Base-by-base conservation (phyloP, 805 yeast species). In the Saccharomyces cerevisiae region DNA sequence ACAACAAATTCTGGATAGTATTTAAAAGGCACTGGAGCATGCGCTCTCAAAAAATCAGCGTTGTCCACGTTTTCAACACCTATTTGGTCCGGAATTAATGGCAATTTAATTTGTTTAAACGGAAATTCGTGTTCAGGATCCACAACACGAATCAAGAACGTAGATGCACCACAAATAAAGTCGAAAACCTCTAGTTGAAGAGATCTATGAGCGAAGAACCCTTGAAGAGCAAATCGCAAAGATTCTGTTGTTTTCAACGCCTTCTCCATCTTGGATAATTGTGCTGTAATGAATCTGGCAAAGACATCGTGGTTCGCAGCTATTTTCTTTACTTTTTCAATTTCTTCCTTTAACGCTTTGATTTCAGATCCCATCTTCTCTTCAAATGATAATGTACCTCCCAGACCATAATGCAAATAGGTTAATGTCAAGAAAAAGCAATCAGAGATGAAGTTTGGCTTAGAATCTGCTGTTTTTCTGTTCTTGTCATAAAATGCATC, bases 391-490 rank as follows among this genome's bases (percentile, higher is more conserved):
- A 79, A 70, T 0, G 86, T 71, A 50, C 97, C 98, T 26, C 96
- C 96, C 46, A 89, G 73, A 47, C 98, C 99, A 71, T 87, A 94
- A 60, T 92, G 91, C 50, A 89, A 70, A 67, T 85, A 90, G 0
- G 96, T 83, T 51, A 86, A 74, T 5, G 91, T 82, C 53, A 94
- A 68, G 64, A 78, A 94, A 69, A 90, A 94, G 63, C 96, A 85
- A 60, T 92, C 94, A 8, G 96, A 83, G n/a, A 94, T 89, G 67
- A 94, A 94, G 63, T 94, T 92, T 29, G 78, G 67, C 57, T 69
- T 66, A 36, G 57, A 57, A n/a, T 64, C 70, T 1, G 60, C 70
- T n/a, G 69, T 65, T 11, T 73, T 67, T 46, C 71, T 72, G 41
- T 71, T 67, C 2, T 70, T 61, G 5, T 76, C 70, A 62, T 79